A percentile compares a stretch with the other conserved stretches of the same genome.
phyloP scores from a whole-genome alignment of 2,329 filamentous ascomycete species.

The Colletotrichum scovillei region DNA sequence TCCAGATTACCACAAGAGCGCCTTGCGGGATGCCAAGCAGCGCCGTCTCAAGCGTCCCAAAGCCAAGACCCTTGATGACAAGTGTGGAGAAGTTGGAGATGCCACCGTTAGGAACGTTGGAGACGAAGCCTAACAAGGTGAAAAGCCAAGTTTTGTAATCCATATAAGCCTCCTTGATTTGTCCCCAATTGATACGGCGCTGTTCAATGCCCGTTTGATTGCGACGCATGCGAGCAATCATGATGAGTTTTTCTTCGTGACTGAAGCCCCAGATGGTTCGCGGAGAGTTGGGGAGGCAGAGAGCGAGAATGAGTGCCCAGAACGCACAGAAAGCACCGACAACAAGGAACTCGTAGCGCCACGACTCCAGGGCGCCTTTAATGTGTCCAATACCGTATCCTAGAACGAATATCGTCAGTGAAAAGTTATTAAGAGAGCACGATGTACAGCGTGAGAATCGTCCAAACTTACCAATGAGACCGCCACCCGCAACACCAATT shows the following conservation, averaged over 20 bases:
- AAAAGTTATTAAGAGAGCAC: too few relatives aligned
- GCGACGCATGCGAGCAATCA: constrained; percentile 63
- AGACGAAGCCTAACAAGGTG: constrained; percentile 63
- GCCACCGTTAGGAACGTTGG: constrained; percentile 67
- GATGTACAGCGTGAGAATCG: too few relatives aligned
- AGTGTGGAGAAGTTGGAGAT: constrained; percentile 70
- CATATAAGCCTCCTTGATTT: constrained; percentile 65
- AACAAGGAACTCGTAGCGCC: constrained; percentile 78
- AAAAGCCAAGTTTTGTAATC: constrained; percentile 72
- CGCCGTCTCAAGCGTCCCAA: constrained; percentile 51
- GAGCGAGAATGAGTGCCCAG: constrained; percentile 69
- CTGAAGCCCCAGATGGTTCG: constrained; percentile 64
- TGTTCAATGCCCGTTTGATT: constrained; percentile 72
- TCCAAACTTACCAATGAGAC: constrained; percentile 48
- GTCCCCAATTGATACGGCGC: constrained; percentile 63
- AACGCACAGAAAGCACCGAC: constrained; percentile 66
- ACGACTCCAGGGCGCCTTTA: constrained; percentile 65
- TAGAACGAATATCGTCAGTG: neutral
- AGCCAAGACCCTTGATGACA: constrained; percentile 70
- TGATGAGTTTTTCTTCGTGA: constrained; percentile 62
- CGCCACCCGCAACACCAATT: constrained; percentile 68
- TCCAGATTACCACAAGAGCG: constrained; percentile 50
- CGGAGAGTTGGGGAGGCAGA: constrained; percentile 68
- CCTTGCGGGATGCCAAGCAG: constrained; percentile 53
- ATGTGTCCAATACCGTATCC: constrained; percentile 71